Percentiles rank a stretch among this genome's conserved stretches.
phyloP scores from a whole-genome alignment of 2,329 filamentous ascomycete species.

The Fusarium devonianum region DNA sequence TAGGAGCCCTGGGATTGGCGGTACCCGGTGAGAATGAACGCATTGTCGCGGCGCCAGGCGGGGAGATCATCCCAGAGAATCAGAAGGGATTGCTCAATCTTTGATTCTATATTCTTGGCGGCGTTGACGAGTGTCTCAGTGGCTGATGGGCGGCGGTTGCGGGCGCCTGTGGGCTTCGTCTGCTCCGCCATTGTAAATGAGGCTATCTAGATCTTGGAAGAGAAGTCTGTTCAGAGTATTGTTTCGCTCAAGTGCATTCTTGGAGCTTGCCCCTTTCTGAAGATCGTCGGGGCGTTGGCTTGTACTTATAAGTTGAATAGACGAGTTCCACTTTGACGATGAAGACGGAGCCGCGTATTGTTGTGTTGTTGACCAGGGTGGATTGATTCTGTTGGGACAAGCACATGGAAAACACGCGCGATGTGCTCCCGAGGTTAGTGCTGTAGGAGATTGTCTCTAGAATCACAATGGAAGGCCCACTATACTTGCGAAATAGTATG shows the following conservation, averaged over 20 bases:
- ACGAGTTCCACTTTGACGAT: constrained; percentile 25
- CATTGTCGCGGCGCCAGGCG: constrained; percentile 66
- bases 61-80: constrained; percentile 66
- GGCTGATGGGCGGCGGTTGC: constrained; percentile 42
- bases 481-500: too few relatives aligned
- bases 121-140: constrained; percentile 39
- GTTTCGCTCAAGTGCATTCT: too few relatives aligned
- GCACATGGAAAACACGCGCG: constrained; percentile 40
- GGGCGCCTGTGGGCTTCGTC: constrained; percentile 28
- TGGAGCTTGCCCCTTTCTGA: too few relatives aligned
- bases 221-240: too few relatives aligned
- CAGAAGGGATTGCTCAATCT: constrained; percentile 52
- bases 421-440: constrained; percentile 38
- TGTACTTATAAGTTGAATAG: constrained; percentile 16
- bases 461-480: constrained; percentile 33
- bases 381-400: constrained; percentile 43
- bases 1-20: constrained; percentile 60
- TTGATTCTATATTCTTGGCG: constrained; percentile 47
- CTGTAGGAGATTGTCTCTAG: constrained; percentile 15
- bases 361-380: constrained; percentile 30
- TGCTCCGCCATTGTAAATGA: constrained; percentile 32
- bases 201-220: constrained; percentile 10
- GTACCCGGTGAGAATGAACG: constrained; percentile 62
- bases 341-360: constrained; percentile 23
- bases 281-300: too few relatives aligned